Percentiles rank a stretch among this genome's conserved stretches.
Conservation (phyloP, 1,284 basidiomycete species). For the Waitea zeae region DNA sequence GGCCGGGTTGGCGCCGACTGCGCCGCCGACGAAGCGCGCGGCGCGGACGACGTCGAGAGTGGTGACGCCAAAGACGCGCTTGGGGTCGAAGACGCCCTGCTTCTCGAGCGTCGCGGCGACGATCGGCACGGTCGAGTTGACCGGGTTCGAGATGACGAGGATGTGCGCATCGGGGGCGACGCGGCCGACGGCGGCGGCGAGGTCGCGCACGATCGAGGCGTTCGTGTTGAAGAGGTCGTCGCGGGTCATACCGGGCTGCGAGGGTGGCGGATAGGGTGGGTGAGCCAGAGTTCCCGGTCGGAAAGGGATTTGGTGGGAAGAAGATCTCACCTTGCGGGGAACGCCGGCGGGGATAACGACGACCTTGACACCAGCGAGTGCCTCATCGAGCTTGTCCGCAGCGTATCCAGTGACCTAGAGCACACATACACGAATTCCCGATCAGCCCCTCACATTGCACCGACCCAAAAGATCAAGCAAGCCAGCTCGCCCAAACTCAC, state of each 20-base stretch:
- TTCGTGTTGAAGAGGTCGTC: conserved; percentile 99
- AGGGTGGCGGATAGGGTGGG: neutral
- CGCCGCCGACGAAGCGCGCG: conserved; percentile 74
- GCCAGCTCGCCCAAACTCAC: too few species aligned
- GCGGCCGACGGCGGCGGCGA: conserved; percentile 78
- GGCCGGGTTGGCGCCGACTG: conserved; percentile 50
- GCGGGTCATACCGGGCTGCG: conserved; percentile 66
- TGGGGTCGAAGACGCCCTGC: conserved; percentile 86
- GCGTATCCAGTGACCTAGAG: conserved; percentile 63
- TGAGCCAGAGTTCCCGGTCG: too few species aligned
- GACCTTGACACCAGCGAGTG: conserved; percentile 75
- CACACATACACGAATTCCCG: conserved; percentile 3
- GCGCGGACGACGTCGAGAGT: conserved; percentile 96
- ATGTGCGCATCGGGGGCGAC: conserved; percentile 83
- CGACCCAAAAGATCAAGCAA: conserved; percentile 1
- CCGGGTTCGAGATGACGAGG: conserved; percentile 93
- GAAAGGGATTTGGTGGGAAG: conserved; percentile 15
- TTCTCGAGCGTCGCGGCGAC: conserved; percentile 88
- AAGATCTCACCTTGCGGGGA: conserved; percentile 62
- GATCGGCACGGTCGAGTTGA: conserved; percentile 94
- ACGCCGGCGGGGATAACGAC: conserved; percentile 98
- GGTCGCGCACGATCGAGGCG: conserved; percentile 91
- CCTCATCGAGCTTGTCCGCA: conserved; percentile 73
- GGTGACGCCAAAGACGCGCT: conserved; percentile 73
- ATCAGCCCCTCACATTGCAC: conserved; percentile 2